Percentiles rank a stretch among this genome's conserved stretches.
phyloP scores from a whole-genome alignment of 2,329 filamentous ascomycete genomes.

The Bisporella sp. region DNA sequence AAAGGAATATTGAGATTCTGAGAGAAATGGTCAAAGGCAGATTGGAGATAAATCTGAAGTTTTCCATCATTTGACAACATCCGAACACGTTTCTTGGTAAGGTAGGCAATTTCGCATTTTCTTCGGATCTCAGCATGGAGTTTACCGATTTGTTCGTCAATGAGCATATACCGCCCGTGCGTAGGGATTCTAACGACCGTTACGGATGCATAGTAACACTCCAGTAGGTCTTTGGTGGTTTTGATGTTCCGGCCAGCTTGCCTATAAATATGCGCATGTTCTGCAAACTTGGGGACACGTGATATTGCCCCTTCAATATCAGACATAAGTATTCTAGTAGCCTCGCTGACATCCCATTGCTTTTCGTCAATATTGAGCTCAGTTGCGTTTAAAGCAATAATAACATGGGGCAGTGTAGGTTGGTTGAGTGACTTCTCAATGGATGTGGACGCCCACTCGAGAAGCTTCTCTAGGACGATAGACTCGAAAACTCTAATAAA shows the following conservation, averaged over 20 bases:
- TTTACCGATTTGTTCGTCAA: no score
- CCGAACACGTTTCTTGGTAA: neutral
- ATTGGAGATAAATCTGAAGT: constrained; percentile 3
- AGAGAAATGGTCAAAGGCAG: constrained; percentile 10
- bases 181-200: no score
- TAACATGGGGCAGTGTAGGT: constrained; percentile 3
- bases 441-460: constrained; percentile 6
- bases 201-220: neutral
- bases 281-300: neutral
- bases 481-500: neutral
- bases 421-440: constrained; percentile 9
- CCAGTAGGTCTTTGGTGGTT: neutral
- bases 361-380: neutral
- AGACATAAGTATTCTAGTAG: constrained; percentile 1
- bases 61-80: constrained; percentile 3
- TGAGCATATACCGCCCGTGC: no score
- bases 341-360: constrained; percentile 1
- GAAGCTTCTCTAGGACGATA: constrained; percentile 3
- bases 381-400: constrained; percentile 8
- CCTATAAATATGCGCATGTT: constrained; percentile 1
- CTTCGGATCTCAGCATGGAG: no score
- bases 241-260: neutral
- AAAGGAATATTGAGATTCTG: constrained; percentile 3
- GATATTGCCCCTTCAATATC: no score
- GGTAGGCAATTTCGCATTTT: neutral